These are phyloP conservation scores for Pilasporangium apinafurcum DNA, from an alignment of 352 stramenopile genomes.

Conservation along the genomic window DNA sequence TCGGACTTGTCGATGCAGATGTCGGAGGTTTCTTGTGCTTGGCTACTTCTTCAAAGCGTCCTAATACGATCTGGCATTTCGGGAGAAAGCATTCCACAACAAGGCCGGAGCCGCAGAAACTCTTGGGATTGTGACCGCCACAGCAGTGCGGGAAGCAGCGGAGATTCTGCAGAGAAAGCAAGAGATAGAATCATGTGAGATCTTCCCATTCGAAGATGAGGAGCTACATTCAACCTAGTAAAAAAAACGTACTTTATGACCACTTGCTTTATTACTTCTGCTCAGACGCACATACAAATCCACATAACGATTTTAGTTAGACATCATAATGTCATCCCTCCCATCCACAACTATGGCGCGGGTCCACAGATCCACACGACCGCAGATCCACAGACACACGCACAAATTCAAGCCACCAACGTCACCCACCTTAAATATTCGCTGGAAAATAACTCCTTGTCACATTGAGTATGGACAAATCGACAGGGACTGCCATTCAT, in stretches of 20 bases:
- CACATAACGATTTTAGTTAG: neutral
- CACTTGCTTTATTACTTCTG: slow-evolving; percentile 84
- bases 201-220: neutral
- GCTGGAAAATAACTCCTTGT: slow-evolving; percentile 64
- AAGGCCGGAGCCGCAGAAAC: slow-evolving; percentile 75
- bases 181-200: neutral
- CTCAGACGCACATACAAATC: slow-evolving; percentile 1
- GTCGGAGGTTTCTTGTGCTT: slow-evolving; percentile 21
- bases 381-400: neutral
- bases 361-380: neutral
- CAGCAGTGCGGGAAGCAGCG: slow-evolving; percentile 83
- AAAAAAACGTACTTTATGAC: slow-evolving; percentile 47
- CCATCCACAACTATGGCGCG: neutral
- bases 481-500: slow-evolving; percentile 21
- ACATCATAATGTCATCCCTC: neutral
- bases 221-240: neutral
- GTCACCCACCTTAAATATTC: slow-evolving; percentile 67
- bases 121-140: slow-evolving; percentile 78
- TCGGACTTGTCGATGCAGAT: neutral
- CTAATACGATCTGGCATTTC: slow-evolving; percentile 56
- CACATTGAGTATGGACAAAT: slow-evolving; percentile 68
- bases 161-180: slow-evolving; percentile 31
- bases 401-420: neutral
- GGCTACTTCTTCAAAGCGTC: slow-evolving; percentile 65
- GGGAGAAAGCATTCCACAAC: slow-evolving; percentile 58